phyloP scores from a whole-genome alignment of 139 green algal genomes.

The Picochlorum sp. region DNA sequence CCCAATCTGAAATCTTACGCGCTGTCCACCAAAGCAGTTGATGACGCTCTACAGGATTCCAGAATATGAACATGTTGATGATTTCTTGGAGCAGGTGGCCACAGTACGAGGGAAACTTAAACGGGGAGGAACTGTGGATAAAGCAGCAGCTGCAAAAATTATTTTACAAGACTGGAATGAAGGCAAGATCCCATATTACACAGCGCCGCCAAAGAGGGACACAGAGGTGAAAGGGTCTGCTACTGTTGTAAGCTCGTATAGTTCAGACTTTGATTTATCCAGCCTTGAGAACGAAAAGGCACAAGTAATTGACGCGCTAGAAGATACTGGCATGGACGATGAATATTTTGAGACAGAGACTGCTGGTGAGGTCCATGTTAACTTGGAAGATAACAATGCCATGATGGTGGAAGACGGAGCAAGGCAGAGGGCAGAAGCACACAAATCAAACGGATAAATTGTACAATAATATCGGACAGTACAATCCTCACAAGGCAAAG shows the following conservation, averaged over 20 bases:
- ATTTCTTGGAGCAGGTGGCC: constrained; percentile 75
- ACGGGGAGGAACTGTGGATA: constrained; percentile 41
- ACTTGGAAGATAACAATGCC: constrained; percentile 27
- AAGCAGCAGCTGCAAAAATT: constrained; percentile 44
- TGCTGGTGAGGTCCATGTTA: constrained; percentile 28
- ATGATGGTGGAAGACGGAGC: constrained; percentile 34
- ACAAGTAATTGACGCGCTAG: constrained; percentile 65
- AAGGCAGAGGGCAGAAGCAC: constrained; percentile 7
- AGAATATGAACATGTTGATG: constrained; percentile 48
- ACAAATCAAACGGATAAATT: constrained; percentile 46
- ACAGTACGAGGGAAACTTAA: constrained; percentile 73
- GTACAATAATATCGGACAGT: constrained; percentile 68
- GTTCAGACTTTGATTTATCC: constrained; percentile 62
- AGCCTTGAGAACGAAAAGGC: constrained; percentile 44
- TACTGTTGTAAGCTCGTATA: constrained; percentile 59
- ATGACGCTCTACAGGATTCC: constrained; percentile 84
- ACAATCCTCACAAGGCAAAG: constrained; percentile 63
- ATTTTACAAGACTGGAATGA: constrained; percentile 93
- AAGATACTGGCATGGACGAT: constrained; percentile 28
- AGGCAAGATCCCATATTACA: constrained; percentile 88
- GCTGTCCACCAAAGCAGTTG: constrained; percentile 72
- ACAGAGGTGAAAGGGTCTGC: constrained; percentile 42
- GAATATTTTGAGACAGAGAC: constrained; percentile 51
- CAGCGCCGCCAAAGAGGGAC: constrained; percentile 50
- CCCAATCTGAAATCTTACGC: constrained; percentile 77